Evolutionary conservation across 2,329 filamentous ascomycete genomes (phyloP).

Genomic region (Fusarium sp.): DNA sequence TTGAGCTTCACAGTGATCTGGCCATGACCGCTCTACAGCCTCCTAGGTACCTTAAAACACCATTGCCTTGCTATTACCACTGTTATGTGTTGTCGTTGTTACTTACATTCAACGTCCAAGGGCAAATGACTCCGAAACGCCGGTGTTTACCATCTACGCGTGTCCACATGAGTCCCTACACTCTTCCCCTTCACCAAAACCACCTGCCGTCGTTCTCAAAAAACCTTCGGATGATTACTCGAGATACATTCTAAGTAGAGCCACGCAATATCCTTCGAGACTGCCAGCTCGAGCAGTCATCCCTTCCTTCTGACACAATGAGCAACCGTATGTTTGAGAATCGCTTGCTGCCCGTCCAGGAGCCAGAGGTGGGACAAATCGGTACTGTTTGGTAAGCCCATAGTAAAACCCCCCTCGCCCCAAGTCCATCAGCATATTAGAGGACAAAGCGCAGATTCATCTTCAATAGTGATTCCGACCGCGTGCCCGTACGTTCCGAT

Average conservation of each 20-base stretch:
- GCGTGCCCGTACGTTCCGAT: slow-evolving; percentile 40
- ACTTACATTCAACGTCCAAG: slow-evolving; percentile 8
- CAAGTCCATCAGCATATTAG: slow-evolving; percentile 42
- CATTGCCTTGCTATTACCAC: slow-evolving; percentile 2
- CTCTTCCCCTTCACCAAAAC: slow-evolving; percentile 45
- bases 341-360: slow-evolving; percentile 35
- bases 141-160: slow-evolving; percentile 42
- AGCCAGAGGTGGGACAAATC: slow-evolving; percentile 29
- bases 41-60: slow-evolving; percentile 3
- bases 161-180: slow-evolving; percentile 40
- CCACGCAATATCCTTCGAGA: slow-evolving; percentile 39
- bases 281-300: slow-evolving; percentile 31
- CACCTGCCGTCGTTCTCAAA: slow-evolving; percentile 46
- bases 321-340: slow-evolving; percentile 40
- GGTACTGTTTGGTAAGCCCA: slow-evolving; percentile 37
- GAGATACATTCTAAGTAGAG: slow-evolving; percentile 51
- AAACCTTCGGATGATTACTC: slow-evolving; percentile 51
- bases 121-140: slow-evolving; percentile 30
- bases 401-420: slow-evolving; percentile 34
- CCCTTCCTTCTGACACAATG: slow-evolving; percentile 37
- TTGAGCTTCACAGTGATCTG: neutral
- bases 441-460: slow-evolving; percentile 42
- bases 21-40: neutral
- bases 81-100: slow-evolving; percentile 2
- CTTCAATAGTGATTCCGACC: slow-evolving; percentile 39